Evolutionary conservation across 257 asterid genomes (phyloP), one percentile per base, ranked within the genome.

Genomic region (Salvia hispanica): DNA sequence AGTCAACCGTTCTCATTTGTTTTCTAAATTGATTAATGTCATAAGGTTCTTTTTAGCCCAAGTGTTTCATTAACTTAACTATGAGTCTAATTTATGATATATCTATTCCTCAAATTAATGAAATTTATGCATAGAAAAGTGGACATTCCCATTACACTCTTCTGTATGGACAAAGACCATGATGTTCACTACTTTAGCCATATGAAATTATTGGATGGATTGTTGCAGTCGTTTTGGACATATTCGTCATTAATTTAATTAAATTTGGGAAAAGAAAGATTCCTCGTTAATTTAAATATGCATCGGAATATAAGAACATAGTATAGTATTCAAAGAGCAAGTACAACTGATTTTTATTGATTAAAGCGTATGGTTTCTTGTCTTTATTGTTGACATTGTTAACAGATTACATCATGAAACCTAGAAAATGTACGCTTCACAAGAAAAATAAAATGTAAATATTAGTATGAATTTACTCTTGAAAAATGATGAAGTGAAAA

Each of bases 111-210:
- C n/a, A 12, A n/a, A 46, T 46, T 13, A 12, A 12, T n/a, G 52
- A 13, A n/a, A 12, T 3, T 46, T 46, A 46, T 46, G 52, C 16
- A 3, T 46, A 46, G 7, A 46, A 13, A 25, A 33, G 33, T 54
- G 28, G 62, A 56, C 62, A 33, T 56, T 56, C 60, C 60, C 8
- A 54, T 36, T 54, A 54, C 2, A 54, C 25, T 54, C 15, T 54
- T 54, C 62, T 56, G 1, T 10, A 31, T 31, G 62, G 13, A 25
- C 2, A 4, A 6, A 5, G 15, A 15, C 56, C 56, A 15, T 14
- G 56, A 50, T 50, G 56, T 6, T 6, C 6, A 46, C 4, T 18
- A 2, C 31, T 9, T 25, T 56, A 31, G 5, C 31, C 13, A 56
- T 33, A 21, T 56, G 42, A 16, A 31, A 56, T 61, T 45, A 42